phyloP scores from a whole-genome alignment of 495 filamentous ascomycete genomes.

The Neurospora intermedia region DNA sequence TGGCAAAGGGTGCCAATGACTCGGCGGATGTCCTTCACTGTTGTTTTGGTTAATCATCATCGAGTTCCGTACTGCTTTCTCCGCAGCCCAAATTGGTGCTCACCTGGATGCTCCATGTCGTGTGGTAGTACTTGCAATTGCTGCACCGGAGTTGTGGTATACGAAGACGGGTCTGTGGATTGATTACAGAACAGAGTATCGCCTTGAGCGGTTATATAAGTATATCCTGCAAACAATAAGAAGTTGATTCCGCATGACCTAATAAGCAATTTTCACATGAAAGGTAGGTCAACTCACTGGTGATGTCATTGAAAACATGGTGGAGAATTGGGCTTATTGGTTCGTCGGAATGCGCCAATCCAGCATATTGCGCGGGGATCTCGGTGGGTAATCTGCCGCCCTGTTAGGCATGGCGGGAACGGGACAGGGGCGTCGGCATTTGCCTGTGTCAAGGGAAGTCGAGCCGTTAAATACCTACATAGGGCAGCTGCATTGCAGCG shows the following conservation, averaged over 20 bases:
- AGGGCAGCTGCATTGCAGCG: neutral
- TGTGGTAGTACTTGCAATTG: neutral
- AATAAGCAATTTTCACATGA: neutral
- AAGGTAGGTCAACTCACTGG: neutral
- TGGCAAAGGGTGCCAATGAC: slow-evolving; percentile 60
- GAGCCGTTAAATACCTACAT: neutral
- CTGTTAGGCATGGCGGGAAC: neutral
- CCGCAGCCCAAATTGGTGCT: neutral
- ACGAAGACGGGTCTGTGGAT: neutral
- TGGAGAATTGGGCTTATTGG: neutral
- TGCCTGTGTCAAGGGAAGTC: neutral
- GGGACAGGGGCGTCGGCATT: neutral
- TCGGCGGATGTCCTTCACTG: slow-evolving; percentile 38
- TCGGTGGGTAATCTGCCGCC: neutral
- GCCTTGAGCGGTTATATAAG: neutral
- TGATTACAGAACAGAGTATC: neutral
- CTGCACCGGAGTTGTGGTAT: neutral
- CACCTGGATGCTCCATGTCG: slow-evolving; percentile 16
- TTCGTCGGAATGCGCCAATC: neutral
- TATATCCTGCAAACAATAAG: neutral
- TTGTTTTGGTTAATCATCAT: slow-evolving; percentile 17
- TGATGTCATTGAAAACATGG: slow-evolving; percentile 9
- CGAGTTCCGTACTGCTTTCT: neutral
- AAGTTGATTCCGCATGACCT: neutral
- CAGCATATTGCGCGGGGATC: neutral